phyloP scores from a whole-genome alignment of 768 basidiomycete species.

The Rhodosporidiobolus odoratus region DNA sequence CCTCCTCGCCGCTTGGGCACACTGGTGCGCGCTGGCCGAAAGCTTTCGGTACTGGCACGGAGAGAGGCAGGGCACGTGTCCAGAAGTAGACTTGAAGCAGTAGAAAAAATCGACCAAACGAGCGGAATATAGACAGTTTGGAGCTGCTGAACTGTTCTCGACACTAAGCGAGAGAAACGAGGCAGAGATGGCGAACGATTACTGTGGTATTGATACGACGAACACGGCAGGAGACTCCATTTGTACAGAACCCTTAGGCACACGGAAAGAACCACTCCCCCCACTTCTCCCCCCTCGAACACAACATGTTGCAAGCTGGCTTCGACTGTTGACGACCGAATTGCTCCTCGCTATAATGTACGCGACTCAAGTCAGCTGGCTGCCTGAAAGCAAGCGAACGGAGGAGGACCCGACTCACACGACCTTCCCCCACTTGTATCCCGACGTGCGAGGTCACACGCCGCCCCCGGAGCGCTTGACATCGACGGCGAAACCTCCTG shows the following conservation, averaged over 20 bases:
- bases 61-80: conserved; percentile 10
- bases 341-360: background rate
- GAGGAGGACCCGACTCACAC: background rate
- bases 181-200: background rate
- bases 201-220: conserved; percentile 7
- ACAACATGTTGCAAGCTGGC: no score
- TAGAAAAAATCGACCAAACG: background rate
- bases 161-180: background rate
- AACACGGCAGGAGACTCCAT: background rate
- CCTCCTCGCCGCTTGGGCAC: conserved; percentile 63
- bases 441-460: background rate
- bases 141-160: no score
- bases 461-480: conserved; percentile 12
- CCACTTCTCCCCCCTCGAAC: background rate
- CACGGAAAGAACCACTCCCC: background rate
- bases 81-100: background rate
- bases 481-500: conserved; percentile 8
- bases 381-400: background rate
- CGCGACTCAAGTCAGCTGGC: background rate
- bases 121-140: background rate
- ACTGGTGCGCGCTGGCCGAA: conserved; percentile 58
- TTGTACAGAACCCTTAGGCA: background rate
- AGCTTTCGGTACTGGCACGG: conserved; percentile 60
- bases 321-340: no score
- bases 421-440: background rate